Evolutionary conservation across 129 eudicot species (phyloP).

Genomic region (Arctium lappa): DNA sequence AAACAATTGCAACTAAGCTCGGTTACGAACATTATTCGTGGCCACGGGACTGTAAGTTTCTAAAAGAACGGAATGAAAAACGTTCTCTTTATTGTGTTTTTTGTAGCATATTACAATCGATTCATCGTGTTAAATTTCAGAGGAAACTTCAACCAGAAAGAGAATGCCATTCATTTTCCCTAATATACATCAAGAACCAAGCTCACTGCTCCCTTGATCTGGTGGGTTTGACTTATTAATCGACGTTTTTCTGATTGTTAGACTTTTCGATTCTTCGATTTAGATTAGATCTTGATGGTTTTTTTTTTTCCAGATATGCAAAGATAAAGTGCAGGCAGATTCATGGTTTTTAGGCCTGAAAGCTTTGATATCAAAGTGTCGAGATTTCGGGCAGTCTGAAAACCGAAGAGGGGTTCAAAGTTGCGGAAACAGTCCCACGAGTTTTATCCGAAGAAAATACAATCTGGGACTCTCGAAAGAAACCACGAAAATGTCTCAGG

Average conservation of each 20-base stretch:
- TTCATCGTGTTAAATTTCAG: slow-evolving; percentile 25
- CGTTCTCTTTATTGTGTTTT: background rate
- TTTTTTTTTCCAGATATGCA: slow-evolving; percentile 44
- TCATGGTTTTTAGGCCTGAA: slow-evolving; percentile 62
- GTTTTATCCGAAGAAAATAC: slow-evolving; percentile 50
- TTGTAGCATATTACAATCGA: background rate
- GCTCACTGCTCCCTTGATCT: slow-evolving; percentile 54
- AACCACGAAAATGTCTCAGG: slow-evolving; percentile 38
- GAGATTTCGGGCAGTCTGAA: slow-evolving; percentile 18
- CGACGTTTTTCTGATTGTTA: background rate
- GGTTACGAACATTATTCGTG: slow-evolving; percentile 46
- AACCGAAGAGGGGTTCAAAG: slow-evolving; percentile 41
- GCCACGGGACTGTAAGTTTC: slow-evolving; percentile 47
- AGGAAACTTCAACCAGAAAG: slow-evolving; percentile 52
- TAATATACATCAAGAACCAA: slow-evolving; percentile 41
- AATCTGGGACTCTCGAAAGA: slow-evolving; percentile 45
- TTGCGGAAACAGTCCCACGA: slow-evolving; percentile 52
- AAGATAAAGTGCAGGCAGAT: slow-evolving; percentile 62
- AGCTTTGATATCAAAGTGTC: slow-evolving; percentile 49
- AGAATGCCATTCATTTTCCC: slow-evolving; percentile 51
- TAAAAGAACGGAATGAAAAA: background rate
- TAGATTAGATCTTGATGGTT: background rate
- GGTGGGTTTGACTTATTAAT: slow-evolving; percentile 29
- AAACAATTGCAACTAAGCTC: slow-evolving; percentile 45
- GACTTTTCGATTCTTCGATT: background rate